Conservation (phyloP, 148 eudicot genomes). For the Cornus suecica region DNA sequence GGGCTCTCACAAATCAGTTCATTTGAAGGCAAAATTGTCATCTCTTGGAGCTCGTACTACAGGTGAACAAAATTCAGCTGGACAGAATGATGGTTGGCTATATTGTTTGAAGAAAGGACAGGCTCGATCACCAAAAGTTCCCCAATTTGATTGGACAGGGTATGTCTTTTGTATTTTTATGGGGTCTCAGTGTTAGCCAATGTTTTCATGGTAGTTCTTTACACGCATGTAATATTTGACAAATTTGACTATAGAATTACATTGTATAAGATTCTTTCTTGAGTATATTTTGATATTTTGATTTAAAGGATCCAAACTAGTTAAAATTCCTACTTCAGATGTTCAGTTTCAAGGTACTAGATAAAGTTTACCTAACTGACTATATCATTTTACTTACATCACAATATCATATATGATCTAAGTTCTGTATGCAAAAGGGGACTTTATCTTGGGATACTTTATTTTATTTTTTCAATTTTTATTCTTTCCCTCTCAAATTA, state of each 20-base stretch:
- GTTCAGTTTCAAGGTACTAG: background rate
- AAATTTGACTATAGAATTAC: background rate
- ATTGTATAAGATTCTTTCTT: background rate
- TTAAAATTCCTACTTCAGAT: background rate
- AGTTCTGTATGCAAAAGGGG: background rate
- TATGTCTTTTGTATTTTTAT: conserved; percentile 33
- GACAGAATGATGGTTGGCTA: conserved; percentile 64
- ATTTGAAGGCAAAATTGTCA: conserved; percentile 57
- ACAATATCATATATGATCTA: background rate
- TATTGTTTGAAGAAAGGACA: conserved; percentile 93
- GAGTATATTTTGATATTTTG: background rate
- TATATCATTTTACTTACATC: background rate
- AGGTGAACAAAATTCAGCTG: conserved; percentile 37
- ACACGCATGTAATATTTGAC: background rate
- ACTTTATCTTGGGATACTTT: background rate
- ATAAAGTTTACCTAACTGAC: background rate
- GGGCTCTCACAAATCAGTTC: conserved; percentile 91
- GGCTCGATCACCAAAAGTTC: conserved; percentile 67
- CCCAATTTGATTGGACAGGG: conserved; percentile 97
- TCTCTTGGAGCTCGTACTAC: conserved; percentile 30
- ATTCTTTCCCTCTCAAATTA: too few species aligned
- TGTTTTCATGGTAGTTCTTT: background rate
- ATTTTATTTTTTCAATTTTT: too few species aligned
- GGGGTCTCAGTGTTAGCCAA: background rate
- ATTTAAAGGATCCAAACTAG: background rate